Conservation (phyloP, 2,329 filamentous ascomycete species). For the Aspergillus thermomutatus region DNA sequence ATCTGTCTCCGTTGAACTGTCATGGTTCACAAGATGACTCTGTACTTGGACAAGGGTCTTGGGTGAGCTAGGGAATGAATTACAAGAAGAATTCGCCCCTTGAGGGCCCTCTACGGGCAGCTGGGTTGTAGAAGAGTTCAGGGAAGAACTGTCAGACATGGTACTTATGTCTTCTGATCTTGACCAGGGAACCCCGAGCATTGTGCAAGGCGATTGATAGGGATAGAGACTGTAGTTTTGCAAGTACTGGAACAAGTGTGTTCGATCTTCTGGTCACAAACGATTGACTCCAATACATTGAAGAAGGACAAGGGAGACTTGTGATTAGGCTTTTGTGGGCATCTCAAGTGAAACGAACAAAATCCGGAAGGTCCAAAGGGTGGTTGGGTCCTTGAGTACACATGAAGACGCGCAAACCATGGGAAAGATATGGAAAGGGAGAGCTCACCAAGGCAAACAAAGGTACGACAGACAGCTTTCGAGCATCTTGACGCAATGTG, state of each 20-base stretch:
- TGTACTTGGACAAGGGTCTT: slow-evolving; percentile 29
- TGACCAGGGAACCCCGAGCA: slow-evolving; percentile 4
- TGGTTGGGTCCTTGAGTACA: not conserved
- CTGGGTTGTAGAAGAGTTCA: slow-evolving; percentile 10
- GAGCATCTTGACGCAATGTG: not conserved
- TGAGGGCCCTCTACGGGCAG: slow-evolving; percentile 9
- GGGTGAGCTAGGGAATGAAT: slow-evolving; percentile 8
- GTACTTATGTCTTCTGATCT: not conserved
- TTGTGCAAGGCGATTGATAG: not conserved
- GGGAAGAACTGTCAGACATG: slow-evolving; percentile 10
- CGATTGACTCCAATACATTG: not conserved
- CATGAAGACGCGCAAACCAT: not conserved
- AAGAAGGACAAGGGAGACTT: not conserved
- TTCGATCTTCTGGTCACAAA: not conserved
- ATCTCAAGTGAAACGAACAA: not conserved
- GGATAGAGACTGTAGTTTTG: not conserved
- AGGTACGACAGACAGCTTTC: not conserved
- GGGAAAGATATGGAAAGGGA: not conserved
- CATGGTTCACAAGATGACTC: slow-evolving; percentile 33
- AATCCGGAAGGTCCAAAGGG: not conserved
- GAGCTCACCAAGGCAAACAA: not conserved
- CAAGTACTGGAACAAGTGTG: not conserved
- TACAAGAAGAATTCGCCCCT: slow-evolving; percentile 11
- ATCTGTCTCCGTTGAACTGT: slow-evolving; percentile 23
- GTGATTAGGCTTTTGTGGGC: not conserved